These are phyloP conservation scores for Penicillium hesseltinei DNA, from an alignment of 2,329 filamentous ascomycete genomes.

Conservation along the genomic window DNA sequence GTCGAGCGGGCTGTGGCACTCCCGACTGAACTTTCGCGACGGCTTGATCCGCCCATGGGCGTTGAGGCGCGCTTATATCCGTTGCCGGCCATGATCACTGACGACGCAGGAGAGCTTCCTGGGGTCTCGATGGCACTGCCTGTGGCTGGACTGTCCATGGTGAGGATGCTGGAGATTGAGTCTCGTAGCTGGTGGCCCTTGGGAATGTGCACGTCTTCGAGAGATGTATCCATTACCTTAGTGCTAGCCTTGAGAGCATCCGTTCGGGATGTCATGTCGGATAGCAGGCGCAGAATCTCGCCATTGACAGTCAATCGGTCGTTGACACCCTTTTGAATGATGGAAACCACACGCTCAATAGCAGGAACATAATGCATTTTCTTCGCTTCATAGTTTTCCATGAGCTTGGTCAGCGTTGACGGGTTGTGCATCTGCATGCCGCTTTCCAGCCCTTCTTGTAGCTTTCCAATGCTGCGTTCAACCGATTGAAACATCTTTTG, in stretches of 20 bases:
- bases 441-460: slow-evolving; percentile 75
- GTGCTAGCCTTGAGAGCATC: slow-evolving; percentile 73
- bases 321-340: slow-evolving; percentile 93
- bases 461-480: slow-evolving; percentile 77
- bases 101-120: slow-evolving; percentile 68
- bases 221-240: slow-evolving; percentile 67
- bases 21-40: slow-evolving; percentile 48
- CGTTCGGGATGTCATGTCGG: slow-evolving; percentile 82
- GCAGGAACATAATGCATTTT: slow-evolving; percentile 91
- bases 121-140: slow-evolving; percentile 70
- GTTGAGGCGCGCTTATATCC: slow-evolving; percentile 49
- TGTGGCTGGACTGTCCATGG: slow-evolving; percentile 71
- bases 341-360: slow-evolving; percentile 83
- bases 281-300: slow-evolving; percentile 82
- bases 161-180: slow-evolving; percentile 88
- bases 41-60: slow-evolving; percentile 46
- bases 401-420: slow-evolving; percentile 70
- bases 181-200: slow-evolving; percentile 78
- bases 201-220: slow-evolving; percentile 67
- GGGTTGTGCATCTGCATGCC: slow-evolving; percentile 72
- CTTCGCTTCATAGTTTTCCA: slow-evolving; percentile 93
- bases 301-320: slow-evolving; percentile 96
- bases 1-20: slow-evolving; percentile 41
- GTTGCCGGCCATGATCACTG: slow-evolving; percentile 56
- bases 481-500: slow-evolving; percentile 97